Conservation (phyloP, 2,329 filamentous ascomycete species). For the Annulohypoxylon truncatum region DNA sequence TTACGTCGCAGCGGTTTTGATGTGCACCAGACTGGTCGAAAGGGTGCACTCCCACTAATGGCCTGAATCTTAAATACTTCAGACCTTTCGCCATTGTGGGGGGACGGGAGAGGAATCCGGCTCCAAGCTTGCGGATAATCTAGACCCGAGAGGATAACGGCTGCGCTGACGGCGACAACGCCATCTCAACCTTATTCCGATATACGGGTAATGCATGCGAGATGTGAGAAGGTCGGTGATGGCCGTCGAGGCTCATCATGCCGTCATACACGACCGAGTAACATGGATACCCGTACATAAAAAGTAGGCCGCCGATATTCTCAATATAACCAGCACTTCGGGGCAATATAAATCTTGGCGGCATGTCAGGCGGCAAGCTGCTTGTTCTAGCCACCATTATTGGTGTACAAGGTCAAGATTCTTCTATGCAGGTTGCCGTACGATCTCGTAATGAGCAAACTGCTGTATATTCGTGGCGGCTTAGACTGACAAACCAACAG, state of each 20-base stretch:
- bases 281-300: neutral
- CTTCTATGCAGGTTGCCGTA: conserved; percentile 8
- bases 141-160: conserved; percentile 10
- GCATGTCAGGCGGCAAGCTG: neutral
- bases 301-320: neutral
- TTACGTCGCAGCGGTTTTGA: neutral
- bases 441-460: conserved; percentile 12
- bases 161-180: neutral
- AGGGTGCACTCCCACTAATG: neutral
- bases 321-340: neutral
- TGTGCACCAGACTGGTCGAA: conserved; percentile 2
- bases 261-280: conserved; percentile 12
- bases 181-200: conserved; percentile 15
- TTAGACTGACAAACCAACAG: neutral
- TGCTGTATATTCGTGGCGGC: neutral
- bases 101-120: neutral
- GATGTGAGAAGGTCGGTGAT: neutral
- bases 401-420: neutral
- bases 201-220: conserved; percentile 1
- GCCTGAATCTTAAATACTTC: conserved; percentile 24
- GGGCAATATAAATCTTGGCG: neutral
- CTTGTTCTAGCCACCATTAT: neutral
- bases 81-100: conserved; percentile 1
- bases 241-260: conserved; percentile 11
- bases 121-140: neutral